Conservation (phyloP, 2,329 filamentous ascomycete genomes). For the Talaromyces sp. region DNA sequence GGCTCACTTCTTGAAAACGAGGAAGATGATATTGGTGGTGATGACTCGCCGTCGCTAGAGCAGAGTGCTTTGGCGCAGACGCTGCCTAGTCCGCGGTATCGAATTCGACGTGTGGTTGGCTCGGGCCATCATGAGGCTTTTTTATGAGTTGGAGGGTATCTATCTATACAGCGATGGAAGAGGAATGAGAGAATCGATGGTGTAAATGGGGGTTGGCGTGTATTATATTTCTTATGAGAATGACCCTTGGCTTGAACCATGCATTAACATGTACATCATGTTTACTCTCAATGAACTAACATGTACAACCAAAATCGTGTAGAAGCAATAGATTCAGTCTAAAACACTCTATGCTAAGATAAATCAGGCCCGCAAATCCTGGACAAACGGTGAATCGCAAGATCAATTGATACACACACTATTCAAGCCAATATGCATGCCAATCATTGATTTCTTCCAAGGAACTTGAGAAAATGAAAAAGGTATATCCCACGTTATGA, state of each 20-base stretch:
- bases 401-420: not conserved
- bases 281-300: not conserved
- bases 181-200: not conserved
- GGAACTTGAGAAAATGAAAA: not conserved
- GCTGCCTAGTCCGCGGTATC: not conserved
- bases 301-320: not conserved
- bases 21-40: not conserved
- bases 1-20: not conserved
- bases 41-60: not conserved
- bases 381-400: not conserved
- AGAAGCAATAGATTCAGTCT: not conserved
- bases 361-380: not conserved
- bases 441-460: not conserved
- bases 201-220: not conserved
- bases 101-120: not conserved
- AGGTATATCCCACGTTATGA: constrained; percentile 8
- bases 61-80: not conserved
- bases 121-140: not conserved
- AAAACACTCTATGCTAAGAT: not conserved
- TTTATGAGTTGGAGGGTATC: not conserved
- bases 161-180: not conserved
- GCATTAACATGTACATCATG: not conserved
- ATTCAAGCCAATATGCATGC: not conserved
- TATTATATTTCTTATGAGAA: not conserved
- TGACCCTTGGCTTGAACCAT: not conserved